Evolutionary conservation across 495 filamentous ascomycete species (phyloP).

Genomic region (Aspergillus cavernicola): DNA sequence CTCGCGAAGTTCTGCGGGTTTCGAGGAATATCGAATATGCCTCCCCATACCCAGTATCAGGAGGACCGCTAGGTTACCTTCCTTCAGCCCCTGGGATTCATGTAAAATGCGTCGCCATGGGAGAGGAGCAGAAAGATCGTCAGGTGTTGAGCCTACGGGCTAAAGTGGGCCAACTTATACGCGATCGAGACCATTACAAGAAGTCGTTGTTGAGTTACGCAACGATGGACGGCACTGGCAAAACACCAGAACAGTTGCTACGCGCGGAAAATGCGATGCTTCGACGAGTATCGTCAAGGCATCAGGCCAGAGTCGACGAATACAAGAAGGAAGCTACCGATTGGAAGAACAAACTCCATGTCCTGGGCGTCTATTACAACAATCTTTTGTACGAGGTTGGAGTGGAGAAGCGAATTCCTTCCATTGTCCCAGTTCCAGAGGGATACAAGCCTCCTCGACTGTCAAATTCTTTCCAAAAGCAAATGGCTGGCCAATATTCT

Average conservation of each 20-base stretch:
- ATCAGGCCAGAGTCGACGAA: constrained; percentile 17
- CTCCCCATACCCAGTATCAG: constrained; percentile 24
- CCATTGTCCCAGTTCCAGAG: constrained; percentile 12
- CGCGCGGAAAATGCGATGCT: constrained; percentile 23
- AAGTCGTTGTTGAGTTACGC: constrained; percentile 15
- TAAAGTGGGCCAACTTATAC: constrained; percentile 15
- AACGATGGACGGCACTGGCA: constrained; percentile 20
- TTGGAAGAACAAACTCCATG: constrained; percentile 20
- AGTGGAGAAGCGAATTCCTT: constrained; percentile 15
- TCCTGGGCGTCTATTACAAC: constrained; percentile 20
- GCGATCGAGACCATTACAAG: constrained; percentile 23
- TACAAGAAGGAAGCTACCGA: constrained; percentile 21
- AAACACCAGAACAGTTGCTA: constrained; percentile 22
- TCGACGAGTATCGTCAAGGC: constrained; percentile 18
- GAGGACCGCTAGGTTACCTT: constrained; percentile 25
- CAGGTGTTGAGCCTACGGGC: constrained; percentile 11
- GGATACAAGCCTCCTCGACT: constrained; percentile 20
- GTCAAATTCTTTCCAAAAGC: not conserved
- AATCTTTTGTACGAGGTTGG: constrained; percentile 25
- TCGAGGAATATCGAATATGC: constrained; percentile 17
- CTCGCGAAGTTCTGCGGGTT: constrained; percentile 19
- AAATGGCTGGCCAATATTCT: not conserved
- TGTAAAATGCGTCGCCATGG: constrained; percentile 22
- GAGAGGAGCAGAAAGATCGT: constrained; percentile 11
- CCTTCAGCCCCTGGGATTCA: constrained; percentile 25